Base-by-base conservation (phyloP, 2,329 filamentous ascomycete species). In the Colletotrichum graminicola region DNA sequence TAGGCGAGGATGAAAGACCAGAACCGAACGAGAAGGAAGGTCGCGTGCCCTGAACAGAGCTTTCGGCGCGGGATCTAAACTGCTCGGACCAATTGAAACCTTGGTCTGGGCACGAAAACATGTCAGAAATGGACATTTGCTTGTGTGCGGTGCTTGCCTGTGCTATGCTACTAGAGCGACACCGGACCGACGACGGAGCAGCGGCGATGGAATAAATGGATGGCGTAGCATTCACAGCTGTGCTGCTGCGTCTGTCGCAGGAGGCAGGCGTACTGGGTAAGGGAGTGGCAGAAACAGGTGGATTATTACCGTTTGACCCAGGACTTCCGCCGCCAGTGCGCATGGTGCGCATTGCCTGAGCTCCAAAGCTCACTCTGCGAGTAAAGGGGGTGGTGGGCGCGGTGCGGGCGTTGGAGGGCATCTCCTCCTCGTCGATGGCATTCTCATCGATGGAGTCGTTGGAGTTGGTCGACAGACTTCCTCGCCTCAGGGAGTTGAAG, bases 71-170 rank as follows among this genome's bases (percentile, higher is more conserved):
- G 78, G 91, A 92, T 82, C 94, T 94, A 87, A 98, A 90, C 85
- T 97, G 95, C 86, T 98, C 95, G 80, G 94, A 94, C 93, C 95
- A 97, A 84, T 97, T 97, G 88, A 97, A 97, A 82, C 93, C 94
- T 88, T 81, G 94, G 87, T 94, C 93, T 95, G 89, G 84, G 83
- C 87, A 88, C 84, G 80, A 78, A 75, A 83, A 84, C 83, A 84
- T 84, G 90, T 93, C 88, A 93, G 91, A 90, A 88, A 85, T 81
- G 82, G 86, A 84, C 90, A 79, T 83, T 80, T 84, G 80, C 81
- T 82, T 78, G 80, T 86, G 85, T 85, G 83, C 83, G 82, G 82
- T 86, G 88, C 88, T 90, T 89, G 87, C 86, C 85, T 89, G 87
- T 81, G 82, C 79, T 74, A 79, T 74, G 74, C 76, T 78, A 75